Conservation (phyloP, 2,329 filamentous ascomycete genomes). For the Fusarium sp. region DNA sequence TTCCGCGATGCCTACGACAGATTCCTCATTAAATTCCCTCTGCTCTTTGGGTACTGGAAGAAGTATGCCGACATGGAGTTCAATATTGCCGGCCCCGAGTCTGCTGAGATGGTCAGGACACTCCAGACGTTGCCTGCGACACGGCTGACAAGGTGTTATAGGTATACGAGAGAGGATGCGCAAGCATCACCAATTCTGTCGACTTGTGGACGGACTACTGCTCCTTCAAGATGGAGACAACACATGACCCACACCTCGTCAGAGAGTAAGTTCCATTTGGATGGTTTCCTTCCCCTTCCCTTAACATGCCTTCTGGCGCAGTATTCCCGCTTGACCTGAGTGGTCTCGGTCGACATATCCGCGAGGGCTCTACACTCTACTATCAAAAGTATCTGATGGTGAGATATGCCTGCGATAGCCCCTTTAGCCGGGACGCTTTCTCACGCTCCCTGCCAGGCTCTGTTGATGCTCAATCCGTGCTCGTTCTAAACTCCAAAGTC, state of each 20-base stretch:
- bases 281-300: constrained; percentile 76
- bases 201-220: constrained; percentile 99
- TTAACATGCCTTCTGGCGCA: constrained; percentile 65
- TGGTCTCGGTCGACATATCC: constrained; percentile 54
- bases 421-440: constrained; percentile 68
- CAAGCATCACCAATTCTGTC: constrained; percentile 91
- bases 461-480: constrained; percentile 56
- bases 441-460: constrained; percentile 73
- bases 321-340: constrained; percentile 54
- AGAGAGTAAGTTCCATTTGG: constrained; percentile 93
- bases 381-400: constrained; percentile 64
- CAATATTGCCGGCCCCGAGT: constrained; percentile 94
- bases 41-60: constrained; percentile 99
- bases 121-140: neutral
- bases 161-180: constrained; percentile 95
- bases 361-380: constrained; percentile 51
- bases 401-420: constrained; percentile 75
- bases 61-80: constrained; percentile 99
- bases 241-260: constrained; percentile 92
- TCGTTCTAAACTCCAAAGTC: constrained; percentile 54
- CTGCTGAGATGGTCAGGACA: constrained; percentile 88
- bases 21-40: constrained; percentile 92
- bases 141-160: constrained; percentile 50
- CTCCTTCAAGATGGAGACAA: constrained; percentile 97
- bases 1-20: constrained; percentile 90